Base-by-base conservation (phyloP, 257 asterid species). In the Capsicum pubescens region DNA sequence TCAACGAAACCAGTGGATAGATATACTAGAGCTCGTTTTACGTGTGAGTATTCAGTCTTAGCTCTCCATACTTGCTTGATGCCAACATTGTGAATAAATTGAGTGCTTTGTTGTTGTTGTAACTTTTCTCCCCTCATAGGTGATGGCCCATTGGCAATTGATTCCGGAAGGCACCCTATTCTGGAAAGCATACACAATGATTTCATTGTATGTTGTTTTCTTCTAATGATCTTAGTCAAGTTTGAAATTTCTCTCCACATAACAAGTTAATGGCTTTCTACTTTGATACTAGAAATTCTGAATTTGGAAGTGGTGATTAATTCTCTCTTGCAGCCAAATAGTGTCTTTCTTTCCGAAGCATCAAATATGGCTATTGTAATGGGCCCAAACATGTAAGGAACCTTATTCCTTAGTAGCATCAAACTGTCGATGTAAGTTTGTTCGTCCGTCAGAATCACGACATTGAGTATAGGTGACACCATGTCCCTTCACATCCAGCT, bases 91-190 rank as follows among this genome's bases (percentile, higher is more conserved):
- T 46, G 80, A 72, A 68, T 11, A 52, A 55, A 19, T 54, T 63
- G 12, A 32, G 78, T 50, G 1, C 5, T 12, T 55, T 14, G 32
- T 26, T 26, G 32, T 26, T 26, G 32, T 26, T 26, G 32, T 26
- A 26, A 74, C 52, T 82, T 67, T 79, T 82, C 85, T 54, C 74
- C 79, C 64, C 85, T 84, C 84, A 59, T 90, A 94, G 99, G 89
- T 88, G 95, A 92, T 87, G 99, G 99, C 59, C 99, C 99, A 44
- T 87, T 96, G 89, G 98, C 99, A 86, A 96, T 96, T 89, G 99
- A 96, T 86, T 90, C 94, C 72, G 98, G 98, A 87, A 87, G 98
- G 82, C 99, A 96, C 85, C 98, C 99, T 58, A 93, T 96, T 87
- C 94, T 96, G 60, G 99, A 96, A 90, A 89, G 89, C 72, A 80